Percentiles rank a stretch among this genome's conserved stretches.
Conservation (phyloP, 73 alveolate species). For the Tetrahymena malaccensis region DNA sequence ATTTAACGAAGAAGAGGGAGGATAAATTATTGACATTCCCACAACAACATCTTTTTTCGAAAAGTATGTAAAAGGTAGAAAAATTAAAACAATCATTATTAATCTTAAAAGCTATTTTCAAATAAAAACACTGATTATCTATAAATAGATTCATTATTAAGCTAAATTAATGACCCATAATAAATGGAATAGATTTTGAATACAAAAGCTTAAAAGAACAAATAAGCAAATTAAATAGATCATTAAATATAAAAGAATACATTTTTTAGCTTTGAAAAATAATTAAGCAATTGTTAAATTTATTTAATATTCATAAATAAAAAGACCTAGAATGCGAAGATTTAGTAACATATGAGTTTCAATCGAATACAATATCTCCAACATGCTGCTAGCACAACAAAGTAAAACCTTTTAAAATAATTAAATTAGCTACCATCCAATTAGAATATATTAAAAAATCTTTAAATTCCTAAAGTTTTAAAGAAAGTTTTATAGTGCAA, state of each 20-base stretch:
- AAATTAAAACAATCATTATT: background rate
- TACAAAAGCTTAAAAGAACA: background rate
- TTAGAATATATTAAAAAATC: too few species aligned
- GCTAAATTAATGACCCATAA: background rate
- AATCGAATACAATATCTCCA: conserved; percentile 61
- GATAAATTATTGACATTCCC: conserved; percentile 45
- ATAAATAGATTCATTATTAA: background rate
- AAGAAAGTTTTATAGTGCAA: background rate
- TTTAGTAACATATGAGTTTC: conserved; percentile 31
- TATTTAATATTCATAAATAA: too few species aligned
- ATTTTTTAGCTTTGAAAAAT: background rate
- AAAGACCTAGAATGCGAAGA: conserved; percentile 42
- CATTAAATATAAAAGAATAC: too few species aligned
- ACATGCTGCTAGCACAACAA: conserved; percentile 23
- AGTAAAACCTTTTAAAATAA: background rate
- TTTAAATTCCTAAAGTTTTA: too few species aligned
- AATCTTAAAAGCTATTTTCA: background rate
- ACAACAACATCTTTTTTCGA: conserved; percentile 49
- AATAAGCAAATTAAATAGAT: too few species aligned
- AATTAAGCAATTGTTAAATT: too few species aligned
- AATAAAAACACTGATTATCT: background rate
- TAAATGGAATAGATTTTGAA: too few species aligned
- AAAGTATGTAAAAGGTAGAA: conserved; percentile 36
- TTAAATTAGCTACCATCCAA: too few species aligned
- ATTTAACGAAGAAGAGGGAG: conserved; percentile 62